Evolutionary conservation across 257 asterid species (phyloP).

Genomic region (Pogostemon cablin): DNA sequence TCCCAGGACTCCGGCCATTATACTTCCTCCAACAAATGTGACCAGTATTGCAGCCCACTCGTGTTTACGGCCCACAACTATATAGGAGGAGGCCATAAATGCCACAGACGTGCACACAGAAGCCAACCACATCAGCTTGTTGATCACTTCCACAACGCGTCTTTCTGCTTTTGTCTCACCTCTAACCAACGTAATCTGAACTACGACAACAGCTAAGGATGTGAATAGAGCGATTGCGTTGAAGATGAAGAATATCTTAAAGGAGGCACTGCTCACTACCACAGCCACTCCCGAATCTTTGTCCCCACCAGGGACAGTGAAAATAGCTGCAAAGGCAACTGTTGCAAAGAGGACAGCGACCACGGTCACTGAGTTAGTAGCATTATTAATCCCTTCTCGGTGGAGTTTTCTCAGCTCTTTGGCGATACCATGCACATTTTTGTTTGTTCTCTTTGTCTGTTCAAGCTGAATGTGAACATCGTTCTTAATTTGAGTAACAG

Average conservation of each 20-base stretch:
- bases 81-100: conserved; percentile 56
- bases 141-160: conserved; percentile 53
- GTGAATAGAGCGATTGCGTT: conserved; percentile 60
- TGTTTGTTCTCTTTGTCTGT: conserved; percentile 57
- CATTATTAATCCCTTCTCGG: conserved; percentile 59
- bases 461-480: conserved; percentile 66
- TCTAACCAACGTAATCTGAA: conserved; percentile 56
- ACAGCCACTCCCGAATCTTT: conserved; percentile 45
- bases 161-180: conserved; percentile 60
- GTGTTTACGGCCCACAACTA: conserved; percentile 56
- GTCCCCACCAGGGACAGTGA: conserved; percentile 65
- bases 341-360: conserved; percentile 70
- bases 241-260: conserved; percentile 59
- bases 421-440: conserved; percentile 56
- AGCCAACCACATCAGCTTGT: conserved; percentile 72
- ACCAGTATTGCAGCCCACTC: conserved; percentile 52
- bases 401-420: conserved; percentile 65
- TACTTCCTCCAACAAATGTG: conserved; percentile 50
- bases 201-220: conserved; percentile 63
- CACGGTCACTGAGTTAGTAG: conserved; percentile 63
- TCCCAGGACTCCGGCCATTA: conserved; percentile 59
- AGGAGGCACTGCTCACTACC: conserved; percentile 42
- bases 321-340: conserved; percentile 66
- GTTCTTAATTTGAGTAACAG: conserved; percentile 59
- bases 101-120: conserved; percentile 62